Evolutionary conservation across 108 stramenopile genomes (phyloP).

Genomic region (Skeletonema marinoi): DNA sequence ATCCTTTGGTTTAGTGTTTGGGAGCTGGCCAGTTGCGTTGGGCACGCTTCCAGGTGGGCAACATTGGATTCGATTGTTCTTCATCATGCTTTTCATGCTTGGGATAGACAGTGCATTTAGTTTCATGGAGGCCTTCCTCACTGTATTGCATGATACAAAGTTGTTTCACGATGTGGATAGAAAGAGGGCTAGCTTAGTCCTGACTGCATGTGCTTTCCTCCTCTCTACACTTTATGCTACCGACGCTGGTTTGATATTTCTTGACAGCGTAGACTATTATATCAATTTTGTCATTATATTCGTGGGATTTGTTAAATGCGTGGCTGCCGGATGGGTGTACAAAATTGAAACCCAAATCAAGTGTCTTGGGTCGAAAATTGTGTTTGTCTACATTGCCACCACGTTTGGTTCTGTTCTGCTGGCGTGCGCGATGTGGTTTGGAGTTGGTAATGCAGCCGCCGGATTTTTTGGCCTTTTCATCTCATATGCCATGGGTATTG

Average conservation of each 20-base stretch:
- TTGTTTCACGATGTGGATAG: conserved; percentile 10
- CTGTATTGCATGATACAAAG: conserved; percentile 32
- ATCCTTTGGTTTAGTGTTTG: conserved; percentile 38
- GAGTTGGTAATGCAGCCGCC: conserved; percentile 41
- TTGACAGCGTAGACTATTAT: conserved; percentile 68
- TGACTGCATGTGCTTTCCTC: conserved; percentile 35
- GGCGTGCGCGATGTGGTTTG: conserved; percentile 53
- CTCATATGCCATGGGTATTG: conserved; percentile 32
- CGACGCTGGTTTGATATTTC: conserved; percentile 59
- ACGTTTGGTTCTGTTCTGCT: conserved; percentile 58
- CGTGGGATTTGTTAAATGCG: conserved; percentile 61
- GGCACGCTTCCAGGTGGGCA: conserved; percentile 53
- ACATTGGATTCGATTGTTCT: conserved; percentile 62
- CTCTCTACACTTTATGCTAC: conserved; percentile 54
- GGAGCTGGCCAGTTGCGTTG: conserved; percentile 64
- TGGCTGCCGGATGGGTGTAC: conserved; percentile 69
- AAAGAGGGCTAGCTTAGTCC: conserved; percentile 22
- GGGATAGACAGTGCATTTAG: conserved; percentile 76
- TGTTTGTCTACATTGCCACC: conserved; percentile 45
- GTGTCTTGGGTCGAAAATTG: conserved; percentile 35
- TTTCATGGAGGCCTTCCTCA: conserved; percentile 48
- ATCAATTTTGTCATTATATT: conserved; percentile 71
- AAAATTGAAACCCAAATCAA: conserved; percentile 44
- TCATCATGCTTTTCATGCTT: conserved; percentile 60
- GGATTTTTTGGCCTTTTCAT: conserved; percentile 50